Percentiles rank a stretch among this genome's conserved stretches.
Evolutionary conservation across 1,139 yeast genomes (phyloP).

Genomic region (Nakaseomyces sp.): DNA sequence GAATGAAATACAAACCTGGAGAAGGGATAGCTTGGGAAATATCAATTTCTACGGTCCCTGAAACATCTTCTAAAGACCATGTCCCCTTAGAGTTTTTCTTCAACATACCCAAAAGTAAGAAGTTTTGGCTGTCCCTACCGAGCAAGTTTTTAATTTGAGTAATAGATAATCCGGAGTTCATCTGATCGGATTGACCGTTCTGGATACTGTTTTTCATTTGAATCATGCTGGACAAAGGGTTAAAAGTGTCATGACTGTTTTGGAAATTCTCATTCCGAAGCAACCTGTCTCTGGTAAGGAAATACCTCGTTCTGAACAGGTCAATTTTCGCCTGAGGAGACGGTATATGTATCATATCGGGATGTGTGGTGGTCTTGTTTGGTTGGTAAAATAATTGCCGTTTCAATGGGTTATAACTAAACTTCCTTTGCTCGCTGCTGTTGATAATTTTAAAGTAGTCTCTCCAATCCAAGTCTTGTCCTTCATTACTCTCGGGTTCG

Average conservation of each 20-base stretch:
- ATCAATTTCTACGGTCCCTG: slow-evolving; percentile 69
- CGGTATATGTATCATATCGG: slow-evolving; percentile 22
- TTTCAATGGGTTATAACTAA: slow-evolving; percentile 53
- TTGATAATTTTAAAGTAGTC: slow-evolving; percentile 63
- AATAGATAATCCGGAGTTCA: slow-evolving; percentile 38
- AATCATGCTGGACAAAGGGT: slow-evolving; percentile 30
- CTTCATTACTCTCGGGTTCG: slow-evolving; percentile 20
- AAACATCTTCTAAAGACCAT: slow-evolving; percentile 70
- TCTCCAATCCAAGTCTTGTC: slow-evolving; percentile 47
- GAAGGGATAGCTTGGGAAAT: slow-evolving; percentile 57
- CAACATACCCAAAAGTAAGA: slow-evolving; percentile 70
- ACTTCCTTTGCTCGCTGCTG: slow-evolving; percentile 58
- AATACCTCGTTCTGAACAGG: slow-evolving; percentile 44
- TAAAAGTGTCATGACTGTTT: slow-evolving; percentile 28
- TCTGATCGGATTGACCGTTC: neutral
- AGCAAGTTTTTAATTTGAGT: slow-evolving; percentile 73
- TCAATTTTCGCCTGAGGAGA: slow-evolving; percentile 31
- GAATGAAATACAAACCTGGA: slow-evolving; percentile 59
- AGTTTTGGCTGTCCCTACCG: slow-evolving; percentile 74
- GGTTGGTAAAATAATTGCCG: slow-evolving; percentile 44
- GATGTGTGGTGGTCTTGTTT: slow-evolving; percentile 8
- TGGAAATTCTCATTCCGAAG: slow-evolving; percentile 64
- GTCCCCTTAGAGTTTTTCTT: slow-evolving; percentile 56
- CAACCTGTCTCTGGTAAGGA: slow-evolving; percentile 57
- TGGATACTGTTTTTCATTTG: slow-evolving; percentile 7